These are phyloP conservation scores for Baeospora myosura DNA, from an alignment of 1,284 basidiomycete species.

Conservation along the genomic window DNA sequence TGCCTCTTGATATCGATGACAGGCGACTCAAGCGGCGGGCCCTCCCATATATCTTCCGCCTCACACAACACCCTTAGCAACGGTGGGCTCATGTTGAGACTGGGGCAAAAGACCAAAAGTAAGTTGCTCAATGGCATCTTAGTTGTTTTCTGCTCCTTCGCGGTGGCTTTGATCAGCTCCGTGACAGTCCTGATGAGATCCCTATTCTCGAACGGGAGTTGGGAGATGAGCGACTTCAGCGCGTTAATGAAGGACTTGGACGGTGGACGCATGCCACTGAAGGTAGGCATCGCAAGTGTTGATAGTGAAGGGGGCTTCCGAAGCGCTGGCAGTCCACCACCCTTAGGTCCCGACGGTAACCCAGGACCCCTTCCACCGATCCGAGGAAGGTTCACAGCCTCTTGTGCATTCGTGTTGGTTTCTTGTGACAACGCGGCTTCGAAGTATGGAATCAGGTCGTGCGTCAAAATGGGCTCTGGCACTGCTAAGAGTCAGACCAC, in stretches of 20 bases:
- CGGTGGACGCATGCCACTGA: slow-evolving; percentile 49
- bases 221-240: slow-evolving; percentile 52
- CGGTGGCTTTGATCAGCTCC: slow-evolving; percentile 66
- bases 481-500: slow-evolving; percentile 38
- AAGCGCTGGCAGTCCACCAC: slow-evolving; percentile 30
- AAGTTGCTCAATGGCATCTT: slow-evolving; percentile 84
- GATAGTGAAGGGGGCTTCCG: slow-evolving; percentile 73
- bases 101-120: slow-evolving; percentile 74
- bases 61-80: slow-evolving; percentile 70
- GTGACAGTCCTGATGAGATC: slow-evolving; percentile 67
- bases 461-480: slow-evolving; percentile 75
- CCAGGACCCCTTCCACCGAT: slow-evolving; percentile 23
- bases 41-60: slow-evolving; percentile 57
- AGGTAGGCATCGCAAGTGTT: slow-evolving; percentile 63
- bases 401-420: slow-evolving; percentile 28
- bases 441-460: slow-evolving; percentile 61
- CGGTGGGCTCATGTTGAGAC: slow-evolving; percentile 71
- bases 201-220: slow-evolving; percentile 63
- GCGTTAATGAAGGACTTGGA: slow-evolving; percentile 47
- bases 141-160: slow-evolving; percentile 54
- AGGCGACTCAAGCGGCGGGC: slow-evolving; percentile 20
- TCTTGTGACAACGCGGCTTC: slow-evolving; percentile 66
- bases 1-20: slow-evolving; percentile 35
- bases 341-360: slow-evolving; percentile 38
- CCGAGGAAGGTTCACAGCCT: slow-evolving; percentile 16